phyloP scores from a whole-genome alignment of 495 filamentous ascomycete species.

The Aspergillus ostianus region DNA sequence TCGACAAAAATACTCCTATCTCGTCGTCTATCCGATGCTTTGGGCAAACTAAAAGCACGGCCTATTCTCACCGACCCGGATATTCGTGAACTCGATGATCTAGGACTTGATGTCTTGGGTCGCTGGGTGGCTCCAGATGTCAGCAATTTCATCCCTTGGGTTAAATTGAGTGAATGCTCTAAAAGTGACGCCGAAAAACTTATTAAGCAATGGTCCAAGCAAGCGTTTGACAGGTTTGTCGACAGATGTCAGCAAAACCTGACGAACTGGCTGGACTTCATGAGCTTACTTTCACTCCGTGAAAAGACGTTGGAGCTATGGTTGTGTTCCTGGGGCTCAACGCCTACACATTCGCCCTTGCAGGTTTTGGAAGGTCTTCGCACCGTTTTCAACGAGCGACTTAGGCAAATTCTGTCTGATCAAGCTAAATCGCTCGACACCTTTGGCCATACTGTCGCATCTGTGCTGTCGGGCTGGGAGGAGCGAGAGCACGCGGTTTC shows the following conservation, averaged over 20 bases:
- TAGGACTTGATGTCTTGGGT: conserved; percentile 78
- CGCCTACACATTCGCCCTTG: conserved; percentile 46
- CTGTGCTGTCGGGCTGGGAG: conserved; percentile 53
- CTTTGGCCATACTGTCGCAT: conserved; percentile 53
- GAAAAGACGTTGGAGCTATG: conserved; percentile 70
- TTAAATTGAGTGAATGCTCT: conserved; percentile 78
- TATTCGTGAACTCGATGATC: conserved; percentile 60
- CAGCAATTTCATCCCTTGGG: conserved; percentile 83
- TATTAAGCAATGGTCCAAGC: conserved; percentile 70
- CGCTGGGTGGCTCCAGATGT: conserved; percentile 84
- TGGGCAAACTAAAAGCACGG: conserved; percentile 65
- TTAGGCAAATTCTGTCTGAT: conserved; percentile 56
- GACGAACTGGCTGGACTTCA: conserved; percentile 57
- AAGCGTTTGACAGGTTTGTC: conserved; percentile 64
- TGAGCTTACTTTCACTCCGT: conserved; percentile 64
- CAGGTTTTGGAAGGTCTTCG: conserved; percentile 68
- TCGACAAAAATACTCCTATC: conserved; percentile 75
- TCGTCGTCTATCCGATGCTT: conserved; percentile 64
- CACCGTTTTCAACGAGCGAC: conserved; percentile 61
- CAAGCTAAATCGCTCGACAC: conserved; percentile 57
- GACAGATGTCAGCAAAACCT: conserved; percentile 57
- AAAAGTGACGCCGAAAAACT: conserved; percentile 60
- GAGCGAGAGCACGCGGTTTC: conserved; percentile 43
- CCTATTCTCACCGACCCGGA: conserved; percentile 69
- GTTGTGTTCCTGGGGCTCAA: conserved; percentile 54